Base-by-base conservation (phyloP, 179 eudicot species). In the Patellifolia procumbens region DNA sequence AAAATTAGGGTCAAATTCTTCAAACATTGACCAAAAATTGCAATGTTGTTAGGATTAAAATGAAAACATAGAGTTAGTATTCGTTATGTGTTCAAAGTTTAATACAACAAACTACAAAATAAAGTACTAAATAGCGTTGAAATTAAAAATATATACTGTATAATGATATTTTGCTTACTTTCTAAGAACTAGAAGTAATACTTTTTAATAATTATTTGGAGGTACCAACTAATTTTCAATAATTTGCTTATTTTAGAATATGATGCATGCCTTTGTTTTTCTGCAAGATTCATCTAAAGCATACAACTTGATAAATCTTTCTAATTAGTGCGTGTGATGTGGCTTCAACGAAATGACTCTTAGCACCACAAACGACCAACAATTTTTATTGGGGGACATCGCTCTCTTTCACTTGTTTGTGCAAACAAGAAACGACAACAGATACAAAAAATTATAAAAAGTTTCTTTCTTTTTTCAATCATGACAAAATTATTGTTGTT, bases 291-390 rank as follows among this genome's bases (percentile, higher is more conserved):
- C 6, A 39, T 39, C 8, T 15, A 15, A 15, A 48, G 52, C 12
- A 48, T 48, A 15, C 52, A 9, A 0, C 3, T 9, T 11, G 12
- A 16, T 48, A 15, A 37, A 58, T 28, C 1, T 58, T 10, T 67
- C n/a, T n/a, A n/a, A n/a, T 67, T 79, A 74, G 61, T 79, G 82
- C 70, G 61, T 60, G 15, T 74, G 78, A 35, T 37, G 78, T 69
- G 70, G 73, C 7, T 34, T 68, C 55, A 58, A 79, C 37, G 35
- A 73, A 58, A 46, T 59, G 68, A 74, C 73, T 32, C 59, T 79
- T 69, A 48, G 62, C 60, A 73, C 72, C 67, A 78, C 26, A 76
- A 55, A 22, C 12, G 24, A n/a, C n/a, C 43, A 39, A 39, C 43
- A 39, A 5, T 5, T 39, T 43, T 58, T 35, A 63, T 75, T 32